Evolutionary conservation across 805 yeast species (phyloP), one percentile per base, ranked within the genome.

Genomic region (Candida jianshihensis): DNA sequence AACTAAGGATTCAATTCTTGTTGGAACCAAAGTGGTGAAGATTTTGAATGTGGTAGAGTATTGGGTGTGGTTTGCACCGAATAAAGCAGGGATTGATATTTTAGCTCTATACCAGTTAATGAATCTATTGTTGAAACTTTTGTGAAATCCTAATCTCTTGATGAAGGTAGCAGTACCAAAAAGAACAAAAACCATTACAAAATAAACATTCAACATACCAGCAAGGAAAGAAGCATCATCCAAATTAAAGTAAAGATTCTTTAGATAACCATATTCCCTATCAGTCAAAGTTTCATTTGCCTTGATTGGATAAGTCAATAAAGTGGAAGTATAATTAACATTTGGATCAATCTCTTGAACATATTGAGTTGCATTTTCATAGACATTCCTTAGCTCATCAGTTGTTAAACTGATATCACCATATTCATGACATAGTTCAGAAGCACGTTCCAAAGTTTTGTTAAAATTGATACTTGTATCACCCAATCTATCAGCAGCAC

Each of bases 101-200:
- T 45, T 19, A 1, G 41, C 30, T 26, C 52, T 40, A 35, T 38
- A 48, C 48, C 46, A 39, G 15, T 41, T 49, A 32, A 43, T 35
- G 15, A 13, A 17, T 12, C 28, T 42, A 26, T 43, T 40, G 30
- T 41, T 44, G 19, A 43, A 22, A 5, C 34, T 27, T 7, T 40
- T 37, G 10, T 41, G 42, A 8, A 37, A 35, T 1, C 60, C 60
- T 4, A 45, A 36, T 25, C 34, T 42, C 27, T 44, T 54, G 39
- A 56, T 49, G 35, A 39, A 57, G 36, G 64, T 64, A 46, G 43
- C 43, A 4, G 51, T n/a, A 12, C 62, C 58, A 18, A 64, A 60
- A 14, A 64, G 26, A 0, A 66, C n/a, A 44, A 70, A 49, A 0
- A 69, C 56, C 3, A 60, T 14, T n/a, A 56, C 55, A 61, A 71